Evolutionary conservation across 2,329 filamentous ascomycete genomes (phyloP), one percentile per base, ranked within the genome.

Genomic region (Colletotrichum incanum): DNA sequence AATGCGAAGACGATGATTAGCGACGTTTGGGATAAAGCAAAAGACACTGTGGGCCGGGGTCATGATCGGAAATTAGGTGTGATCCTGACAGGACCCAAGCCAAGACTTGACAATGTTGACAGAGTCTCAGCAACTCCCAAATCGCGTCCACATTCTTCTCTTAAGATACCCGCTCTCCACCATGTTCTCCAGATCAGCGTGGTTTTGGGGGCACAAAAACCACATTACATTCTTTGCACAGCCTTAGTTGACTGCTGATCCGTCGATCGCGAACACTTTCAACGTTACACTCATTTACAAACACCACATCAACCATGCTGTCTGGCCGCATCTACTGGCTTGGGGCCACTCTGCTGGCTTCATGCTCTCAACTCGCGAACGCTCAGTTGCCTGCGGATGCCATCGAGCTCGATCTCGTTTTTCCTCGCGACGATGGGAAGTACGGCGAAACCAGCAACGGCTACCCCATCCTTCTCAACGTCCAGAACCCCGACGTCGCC

Each of bases 331-430:
- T 49, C 54, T 65, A 37, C 52, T 69, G 66, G 50, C 60, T 72
- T 14, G 54, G 59, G 37, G 54, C 70, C 66, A 49, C 65, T 49
- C 47, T 72, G 50, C 26, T 72, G 16, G 59, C 65, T 41, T 54
- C 60, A 28, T 72, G 59, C 52, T 34, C 52, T 7, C 54, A 65
- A 18, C 49, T 71, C 6, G 67, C 28, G 26, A 45, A 41, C 64
- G 72, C 72, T 31, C 64, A 74, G 41, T 26, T 73, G 26, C 70
- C 72, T 28, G 70, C 71, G 43, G 64, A 74, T 61, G 70, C 70
- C 39, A 60, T 74, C 47, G 70, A 74, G 49, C 70, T 74, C 41
- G 72, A 74, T 16, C 60, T 74, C 45, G 61, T 74, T 55, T 74
- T 74, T 61, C 72, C 72, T 34, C 72, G 72, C 14, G 18, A 68